phyloP scores from a whole-genome alignment of 208 protist genomes.

The Kentomonas sorsogonicus region DNA sequence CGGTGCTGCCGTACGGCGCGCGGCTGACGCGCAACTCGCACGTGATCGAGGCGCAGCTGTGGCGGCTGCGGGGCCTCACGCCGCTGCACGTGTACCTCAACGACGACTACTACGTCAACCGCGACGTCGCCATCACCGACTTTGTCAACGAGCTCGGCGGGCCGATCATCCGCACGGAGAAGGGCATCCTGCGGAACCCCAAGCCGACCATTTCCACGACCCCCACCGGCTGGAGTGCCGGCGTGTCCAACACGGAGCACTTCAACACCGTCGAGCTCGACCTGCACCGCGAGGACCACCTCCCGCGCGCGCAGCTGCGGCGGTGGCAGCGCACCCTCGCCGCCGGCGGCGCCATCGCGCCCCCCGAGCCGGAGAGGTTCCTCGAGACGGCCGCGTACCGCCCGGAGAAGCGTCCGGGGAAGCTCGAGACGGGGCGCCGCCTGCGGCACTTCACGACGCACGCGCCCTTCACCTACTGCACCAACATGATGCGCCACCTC shows the following conservation, averaged over 20 bases:
- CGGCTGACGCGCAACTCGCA: conserved; percentile 51
- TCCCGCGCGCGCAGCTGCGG: background rate
- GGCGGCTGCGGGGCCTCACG: conserved; percentile 42
- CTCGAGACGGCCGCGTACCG: background rate
- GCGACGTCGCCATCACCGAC: conserved; percentile 42
- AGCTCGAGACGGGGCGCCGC: conserved; percentile 6
- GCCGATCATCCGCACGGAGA: conserved; percentile 49
- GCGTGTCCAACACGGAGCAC: conserved; percentile 9
- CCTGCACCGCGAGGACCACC: conserved; percentile 10
- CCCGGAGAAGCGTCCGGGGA: conserved; percentile 2
- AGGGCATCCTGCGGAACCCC: conserved; percentile 7
- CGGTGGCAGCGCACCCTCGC: conserved; percentile 14
- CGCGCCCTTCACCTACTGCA: conserved; percentile 70
- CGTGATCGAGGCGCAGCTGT: conserved; percentile 55
- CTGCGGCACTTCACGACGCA: conserved; percentile 44
- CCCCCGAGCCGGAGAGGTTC: too few relatives aligned
- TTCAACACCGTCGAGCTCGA: conserved; percentile 18
- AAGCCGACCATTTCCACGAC: background rate
- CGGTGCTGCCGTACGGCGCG: conserved; percentile 43
- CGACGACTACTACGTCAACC: conserved; percentile 76
- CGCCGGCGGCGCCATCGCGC: too few relatives aligned
- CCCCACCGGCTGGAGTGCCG: background rate
- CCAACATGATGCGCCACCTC: conserved; percentile 40
- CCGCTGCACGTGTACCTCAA: conserved; percentile 62
- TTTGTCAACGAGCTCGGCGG: conserved; percentile 58